phyloP scores from a whole-genome alignment of 108 stramenopile species.

The Mayamaea pseudoterrestris region DNA sequence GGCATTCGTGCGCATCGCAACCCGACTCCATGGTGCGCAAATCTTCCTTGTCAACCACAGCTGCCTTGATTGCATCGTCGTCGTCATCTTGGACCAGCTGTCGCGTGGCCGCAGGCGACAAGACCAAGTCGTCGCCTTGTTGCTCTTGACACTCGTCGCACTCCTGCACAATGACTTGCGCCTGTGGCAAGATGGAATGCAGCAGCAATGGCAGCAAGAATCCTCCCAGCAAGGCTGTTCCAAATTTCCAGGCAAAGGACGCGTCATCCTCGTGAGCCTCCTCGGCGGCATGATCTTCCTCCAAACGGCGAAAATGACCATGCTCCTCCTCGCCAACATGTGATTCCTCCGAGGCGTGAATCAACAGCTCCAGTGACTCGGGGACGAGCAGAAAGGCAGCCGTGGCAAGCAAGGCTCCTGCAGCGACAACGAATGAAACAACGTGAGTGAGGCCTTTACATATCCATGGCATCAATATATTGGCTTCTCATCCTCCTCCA shows the following conservation, averaged over 20 bases:
- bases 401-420: slow-evolving; percentile 53
- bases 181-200: slow-evolving; percentile 29
- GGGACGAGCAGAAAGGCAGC: slow-evolving; percentile 50
- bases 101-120: background rate
- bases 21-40: background rate
- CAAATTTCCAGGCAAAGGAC: slow-evolving; percentile 42
- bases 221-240: slow-evolving; percentile 50
- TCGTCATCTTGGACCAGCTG: slow-evolving; percentile 1
- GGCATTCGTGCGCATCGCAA: background rate
- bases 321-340: slow-evolving; percentile 1
- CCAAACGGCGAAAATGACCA: background rate
- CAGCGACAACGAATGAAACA: slow-evolving; percentile 51
- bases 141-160: slow-evolving; percentile 1
- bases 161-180: too few species aligned
- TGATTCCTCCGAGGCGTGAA: slow-evolving; percentile 7
- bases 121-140: background rate
- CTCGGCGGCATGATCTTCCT: slow-evolving; percentile 4
- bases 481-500: background rate
- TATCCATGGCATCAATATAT: slow-evolving; percentile 9
- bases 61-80: background rate
- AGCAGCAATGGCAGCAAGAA: slow-evolving; percentile 52
- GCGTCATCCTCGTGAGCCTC: slow-evolving; percentile 21
- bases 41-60: slow-evolving; percentile 6
- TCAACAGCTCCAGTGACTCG: slow-evolving; percentile 31
- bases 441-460: too few species aligned